Base-by-base conservation (phyloP, 1,284 basidiomycete species). In the Rhodotorula glutinis region DNA sequence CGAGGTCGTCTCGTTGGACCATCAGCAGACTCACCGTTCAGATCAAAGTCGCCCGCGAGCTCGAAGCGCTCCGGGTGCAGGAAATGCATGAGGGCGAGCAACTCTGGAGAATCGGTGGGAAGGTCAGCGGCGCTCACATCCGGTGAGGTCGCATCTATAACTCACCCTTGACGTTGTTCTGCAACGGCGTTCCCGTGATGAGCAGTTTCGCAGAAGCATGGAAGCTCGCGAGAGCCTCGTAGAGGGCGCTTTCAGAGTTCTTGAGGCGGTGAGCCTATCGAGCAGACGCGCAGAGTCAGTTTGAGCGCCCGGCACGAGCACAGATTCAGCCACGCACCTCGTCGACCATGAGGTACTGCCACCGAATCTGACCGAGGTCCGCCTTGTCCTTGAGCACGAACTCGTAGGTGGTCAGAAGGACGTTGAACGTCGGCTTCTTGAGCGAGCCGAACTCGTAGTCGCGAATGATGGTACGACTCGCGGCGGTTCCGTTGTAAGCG, bases 31-130 rank as follows among this genome's bases (percentile, higher is more conserved):
- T 21, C 10, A 70, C 69, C 72, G 74, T 85, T 88, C 57, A 98
- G 83, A 79, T 98, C 95, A 76, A 98, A 98, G 78, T 98, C 94
- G 79, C 76, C 74, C 23, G 89, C 88, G 29, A 97, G 83, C 87
- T 81, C 79, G 89, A 94, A 98, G 82, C 93, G 91, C 76, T 98
- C 94, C 8, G 96, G 96, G 87, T 96, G 95, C 70, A 98, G 82
- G 84, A 99, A 99, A 79, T 99, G 96, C 88, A 98, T 96, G 75
- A 98, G 82, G 21, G 96, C 92, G 51, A 98, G 83, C 29, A 99
- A 83, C 79, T 99, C 96, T 93, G 76, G 16, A 7, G 14, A 54
- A 66, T 70, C 60, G 63, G 67, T 60, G 21, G 2, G 33, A 29
- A 16, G 10, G 43, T 23, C 29, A 33, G 2, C 21, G 16, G 4